These are phyloP conservation scores for Scheffersomyces parashehatae DNA, from an alignment of 1,139 yeast species.

Conservation along the genomic window DNA sequence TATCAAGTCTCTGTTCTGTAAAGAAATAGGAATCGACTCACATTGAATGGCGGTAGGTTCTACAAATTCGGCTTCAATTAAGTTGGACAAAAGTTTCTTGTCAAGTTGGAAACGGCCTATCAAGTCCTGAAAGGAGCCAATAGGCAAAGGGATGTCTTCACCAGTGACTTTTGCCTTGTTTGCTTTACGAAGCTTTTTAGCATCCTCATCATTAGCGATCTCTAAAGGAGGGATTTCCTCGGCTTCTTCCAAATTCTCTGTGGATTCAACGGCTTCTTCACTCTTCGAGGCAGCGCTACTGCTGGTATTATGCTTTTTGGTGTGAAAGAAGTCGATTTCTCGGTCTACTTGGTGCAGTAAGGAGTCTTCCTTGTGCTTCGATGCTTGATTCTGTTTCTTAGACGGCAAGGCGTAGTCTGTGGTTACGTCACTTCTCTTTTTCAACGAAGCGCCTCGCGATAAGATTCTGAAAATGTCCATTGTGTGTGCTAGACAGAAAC, in stretches of 20 bases:
- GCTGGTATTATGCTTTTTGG: slow-evolving; percentile 36
- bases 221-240: slow-evolving; percentile 40
- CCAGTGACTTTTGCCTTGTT: slow-evolving; percentile 71
- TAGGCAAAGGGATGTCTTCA: slow-evolving; percentile 78
- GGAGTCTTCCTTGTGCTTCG: slow-evolving; percentile 35
- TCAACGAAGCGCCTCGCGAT: slow-evolving; percentile 80
- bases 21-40: slow-evolving; percentile 73
- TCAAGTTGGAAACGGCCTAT: slow-evolving; percentile 67
- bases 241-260: slow-evolving; percentile 12
- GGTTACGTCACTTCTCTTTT: slow-evolving; percentile 47
- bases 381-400: slow-evolving; percentile 14
- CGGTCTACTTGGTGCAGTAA: slow-evolving; percentile 50
- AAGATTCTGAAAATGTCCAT: slow-evolving; percentile 92
- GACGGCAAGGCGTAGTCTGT: slow-evolving; percentile 50
- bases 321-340: slow-evolving; percentile 73
- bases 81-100: slow-evolving; percentile 59
- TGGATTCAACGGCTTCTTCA: slow-evolving; percentile 8
- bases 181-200: slow-evolving; percentile 52
- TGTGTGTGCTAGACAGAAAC: slow-evolving; percentile 2
- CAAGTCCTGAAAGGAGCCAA: slow-evolving; percentile 85
- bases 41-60: slow-evolving; percentile 93
- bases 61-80: slow-evolving; percentile 67
- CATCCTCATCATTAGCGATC: slow-evolving; percentile 58
- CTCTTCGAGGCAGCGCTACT: background rate
- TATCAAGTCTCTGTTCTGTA: slow-evolving; percentile 66